Evolutionary conservation across 2,329 filamentous ascomycete species (phyloP).

Genomic region (Fusarium continuum): DNA sequence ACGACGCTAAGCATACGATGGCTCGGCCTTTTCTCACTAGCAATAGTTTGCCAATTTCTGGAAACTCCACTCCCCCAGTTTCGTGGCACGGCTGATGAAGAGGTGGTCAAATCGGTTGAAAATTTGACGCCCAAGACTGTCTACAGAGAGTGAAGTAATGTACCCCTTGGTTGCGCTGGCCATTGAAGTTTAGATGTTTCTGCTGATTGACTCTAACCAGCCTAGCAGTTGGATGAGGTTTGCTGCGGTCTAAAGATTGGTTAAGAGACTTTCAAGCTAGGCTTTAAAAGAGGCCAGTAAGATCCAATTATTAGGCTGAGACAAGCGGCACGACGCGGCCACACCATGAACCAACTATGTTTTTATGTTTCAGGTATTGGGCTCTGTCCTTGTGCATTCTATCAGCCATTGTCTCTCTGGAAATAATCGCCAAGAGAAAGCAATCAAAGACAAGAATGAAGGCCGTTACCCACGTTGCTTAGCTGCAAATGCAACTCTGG

Average conservation of each 20-base stretch:
- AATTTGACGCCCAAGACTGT: background rate
- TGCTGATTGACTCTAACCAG: conserved; percentile 16
- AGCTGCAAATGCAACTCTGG: conserved; percentile 31
- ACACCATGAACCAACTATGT: conserved; percentile 36
- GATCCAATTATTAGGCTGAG: conserved; percentile 42
- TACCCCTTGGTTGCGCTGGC: background rate
- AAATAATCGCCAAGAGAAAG: conserved; percentile 26
- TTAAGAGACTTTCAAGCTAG: conserved; percentile 33
- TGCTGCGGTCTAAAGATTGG: conserved; percentile 31
- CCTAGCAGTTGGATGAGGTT: conserved; percentile 5
- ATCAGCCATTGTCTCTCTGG: conserved; percentile 18
- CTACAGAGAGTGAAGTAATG: background rate
- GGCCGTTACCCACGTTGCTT: conserved; percentile 28
- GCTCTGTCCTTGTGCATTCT: conserved; percentile 9
- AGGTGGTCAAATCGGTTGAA: conserved; percentile 12
- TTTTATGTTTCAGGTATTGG: conserved; percentile 36
- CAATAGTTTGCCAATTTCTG: conserved; percentile 34
- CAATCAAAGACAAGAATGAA: conserved; percentile 31
- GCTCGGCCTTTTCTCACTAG: conserved; percentile 33
- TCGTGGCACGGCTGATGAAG: conserved; percentile 10
- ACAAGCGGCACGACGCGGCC: conserved; percentile 39
- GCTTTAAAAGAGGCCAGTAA: conserved; percentile 29
- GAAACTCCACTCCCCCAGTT: conserved; percentile 30
- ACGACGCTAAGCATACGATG: conserved; percentile 35
- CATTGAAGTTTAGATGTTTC: conserved; percentile 4